Evolutionary conservation across 352 stramenopile species (phyloP).

Genomic region (Phytopythium vexans): DNA sequence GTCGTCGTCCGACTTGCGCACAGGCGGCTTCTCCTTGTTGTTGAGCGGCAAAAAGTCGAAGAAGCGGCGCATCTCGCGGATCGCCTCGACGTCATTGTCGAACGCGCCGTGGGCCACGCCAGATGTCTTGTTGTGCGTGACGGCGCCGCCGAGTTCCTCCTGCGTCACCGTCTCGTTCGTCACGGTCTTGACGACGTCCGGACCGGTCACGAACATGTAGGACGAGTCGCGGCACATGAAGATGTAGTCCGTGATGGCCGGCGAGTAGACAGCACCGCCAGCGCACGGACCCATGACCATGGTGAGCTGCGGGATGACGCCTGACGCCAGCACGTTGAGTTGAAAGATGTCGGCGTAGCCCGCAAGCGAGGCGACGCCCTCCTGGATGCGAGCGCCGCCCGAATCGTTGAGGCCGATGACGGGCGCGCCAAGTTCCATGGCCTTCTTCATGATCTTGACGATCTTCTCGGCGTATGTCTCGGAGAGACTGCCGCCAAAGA

Average conservation of each 20-base stretch:
- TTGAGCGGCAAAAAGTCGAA: conserved; percentile 96
- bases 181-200: conserved; percentile 98
- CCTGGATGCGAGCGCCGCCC: conserved; percentile 97
- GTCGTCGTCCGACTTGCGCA: conserved; percentile 83
- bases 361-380: conserved; percentile 95
- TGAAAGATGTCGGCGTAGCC: conserved; percentile 99
- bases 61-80: conserved; percentile 93
- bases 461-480: conserved; percentile 98
- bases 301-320: conserved; percentile 95
- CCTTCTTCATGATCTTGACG: conserved; percentile 99
- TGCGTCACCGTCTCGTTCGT: conserved; percentile 97
- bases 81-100: conserved; percentile 95
- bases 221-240: conserved; percentile 97
- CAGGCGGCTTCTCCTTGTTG: conserved; percentile 86
- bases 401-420: conserved; percentile 99
- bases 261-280: conserved; percentile 93
- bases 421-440: conserved; percentile 92
- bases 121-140: conserved; percentile 94
- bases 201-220: conserved; percentile 99
- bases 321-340: conserved; percentile 94
- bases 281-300: conserved; percentile 98
- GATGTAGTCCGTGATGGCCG: conserved; percentile 99
- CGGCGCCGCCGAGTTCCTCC: conserved; percentile 92
- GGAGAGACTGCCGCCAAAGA: conserved; percentile 95
- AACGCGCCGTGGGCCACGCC: conserved; percentile 95